phyloP scores from a whole-genome alignment of 441 rosid genomes.

The Erodium moschatum region DNA sequence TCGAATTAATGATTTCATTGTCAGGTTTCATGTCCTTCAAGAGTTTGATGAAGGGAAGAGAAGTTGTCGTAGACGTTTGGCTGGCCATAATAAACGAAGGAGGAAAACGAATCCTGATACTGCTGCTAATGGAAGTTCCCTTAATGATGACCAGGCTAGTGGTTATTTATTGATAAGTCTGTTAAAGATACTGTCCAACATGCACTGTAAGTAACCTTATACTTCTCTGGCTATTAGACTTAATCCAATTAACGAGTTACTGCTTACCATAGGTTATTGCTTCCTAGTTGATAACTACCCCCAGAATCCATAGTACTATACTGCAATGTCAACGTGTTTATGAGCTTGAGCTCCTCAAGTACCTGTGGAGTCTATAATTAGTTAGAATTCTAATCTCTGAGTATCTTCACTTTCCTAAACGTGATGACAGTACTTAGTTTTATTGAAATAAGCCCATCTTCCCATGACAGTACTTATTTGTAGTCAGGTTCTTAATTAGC shows the following conservation, averaged over 20 bases:
- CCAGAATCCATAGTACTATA: background rate
- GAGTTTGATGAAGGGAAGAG: conserved; percentile 99
- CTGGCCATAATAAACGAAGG: conserved; percentile 92
- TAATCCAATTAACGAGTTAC: background rate
- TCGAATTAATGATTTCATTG: conserved; percentile 11
- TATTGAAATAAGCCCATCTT: no score
- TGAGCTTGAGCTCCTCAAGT: background rate
- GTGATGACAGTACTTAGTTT: background rate
- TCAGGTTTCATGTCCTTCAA: conserved; percentile 87
- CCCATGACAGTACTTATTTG: no score
- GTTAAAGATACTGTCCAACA: conserved; percentile 67
- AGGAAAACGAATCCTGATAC: conserved; percentile 78
- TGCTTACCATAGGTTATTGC: background rate
- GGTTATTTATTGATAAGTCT: conserved; percentile 65
- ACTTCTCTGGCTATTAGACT: background rate
- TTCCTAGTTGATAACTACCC: background rate
- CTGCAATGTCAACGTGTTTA: no score
- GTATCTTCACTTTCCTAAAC: no score
- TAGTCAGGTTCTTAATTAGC: background rate
- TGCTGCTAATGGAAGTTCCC: conserved; percentile 38
- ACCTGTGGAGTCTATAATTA: background rate
- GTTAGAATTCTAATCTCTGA: background rate
- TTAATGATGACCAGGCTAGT: conserved; percentile 62
- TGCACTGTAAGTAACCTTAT: conserved; percentile 53
- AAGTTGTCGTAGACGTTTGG: conserved; percentile 95